Evolutionary conservation across 2,329 filamentous ascomycete genomes (phyloP).

Genomic region (Fusarium mundagurra): DNA sequence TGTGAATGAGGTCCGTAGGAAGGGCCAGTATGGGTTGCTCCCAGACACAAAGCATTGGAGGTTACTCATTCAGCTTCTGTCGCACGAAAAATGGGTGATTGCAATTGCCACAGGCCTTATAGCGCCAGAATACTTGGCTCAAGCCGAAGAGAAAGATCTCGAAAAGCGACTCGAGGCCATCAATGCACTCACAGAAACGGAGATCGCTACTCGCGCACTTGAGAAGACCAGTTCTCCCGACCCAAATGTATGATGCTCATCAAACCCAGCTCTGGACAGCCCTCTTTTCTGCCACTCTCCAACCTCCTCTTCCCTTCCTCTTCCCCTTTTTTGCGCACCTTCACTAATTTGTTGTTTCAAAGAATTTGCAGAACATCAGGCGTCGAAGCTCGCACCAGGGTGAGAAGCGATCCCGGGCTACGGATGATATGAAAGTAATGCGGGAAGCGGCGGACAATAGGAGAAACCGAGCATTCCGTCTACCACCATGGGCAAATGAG

Average conservation of each 20-base stretch:
- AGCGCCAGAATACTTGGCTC: conserved; percentile 43
- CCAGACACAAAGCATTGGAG: conserved; percentile 51
- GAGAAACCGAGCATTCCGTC: conserved; percentile 35
- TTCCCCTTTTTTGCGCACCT: neutral
- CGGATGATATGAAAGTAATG: conserved; percentile 48
- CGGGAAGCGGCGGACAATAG: conserved; percentile 47
- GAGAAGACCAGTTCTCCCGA: conserved; percentile 38
- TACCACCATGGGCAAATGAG: conserved; percentile 48
- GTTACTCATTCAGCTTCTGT: conserved; percentile 41
- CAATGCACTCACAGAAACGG: conserved; percentile 37
- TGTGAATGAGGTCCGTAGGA: conserved; percentile 42
- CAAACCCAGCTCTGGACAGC: neutral
- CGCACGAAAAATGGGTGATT: conserved; percentile 45
- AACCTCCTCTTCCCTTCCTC: neutral
- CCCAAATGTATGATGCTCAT: conserved; percentile 46
- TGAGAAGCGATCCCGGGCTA: conserved; percentile 22
- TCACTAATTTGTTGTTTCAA: conserved; percentile 19
- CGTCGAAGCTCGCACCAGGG: conserved; percentile 29
- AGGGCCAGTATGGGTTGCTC: conserved; percentile 43
- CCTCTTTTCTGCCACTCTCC: neutral
- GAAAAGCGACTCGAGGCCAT: conserved; percentile 40
- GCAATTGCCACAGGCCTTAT: conserved; percentile 44
- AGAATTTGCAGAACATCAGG: conserved; percentile 49
- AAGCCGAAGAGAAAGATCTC: conserved; percentile 40
- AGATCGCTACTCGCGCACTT: conserved; percentile 40